A percentile compares a stretch with the other conserved stretches of the same genome.
Evolutionary conservation across 2,329 filamentous ascomycete genomes (phyloP).

Genomic region (Paracorniculantispora psalliotae): DNA sequence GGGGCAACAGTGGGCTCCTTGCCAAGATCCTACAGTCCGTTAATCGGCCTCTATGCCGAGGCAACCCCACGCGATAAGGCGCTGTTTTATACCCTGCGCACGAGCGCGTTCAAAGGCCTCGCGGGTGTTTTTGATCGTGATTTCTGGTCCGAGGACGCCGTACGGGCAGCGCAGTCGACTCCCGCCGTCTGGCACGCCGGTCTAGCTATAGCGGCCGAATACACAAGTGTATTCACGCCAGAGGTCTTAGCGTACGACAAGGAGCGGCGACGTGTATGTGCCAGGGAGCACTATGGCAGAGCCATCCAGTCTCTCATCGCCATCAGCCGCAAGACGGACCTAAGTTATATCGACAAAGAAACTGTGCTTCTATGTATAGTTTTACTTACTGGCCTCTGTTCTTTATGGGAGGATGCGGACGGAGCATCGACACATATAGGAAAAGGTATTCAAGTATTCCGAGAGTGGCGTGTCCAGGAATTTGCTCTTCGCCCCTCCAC

Average conservation of each 20-base stretch:
- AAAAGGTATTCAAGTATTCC: no score
- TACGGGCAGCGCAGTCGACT: neutral
- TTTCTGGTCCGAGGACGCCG: neutral
- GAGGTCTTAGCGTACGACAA: neutral
- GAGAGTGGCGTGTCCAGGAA: no score
- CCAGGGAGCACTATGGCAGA: neutral
- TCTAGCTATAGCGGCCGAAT: neutral
- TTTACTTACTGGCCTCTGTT: neutral
- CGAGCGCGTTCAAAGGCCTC: neutral
- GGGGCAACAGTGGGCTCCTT: no score
- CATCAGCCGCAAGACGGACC: neutral
- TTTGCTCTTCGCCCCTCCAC: no score
- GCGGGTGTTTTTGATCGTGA: neutral
- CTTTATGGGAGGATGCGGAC: neutral
- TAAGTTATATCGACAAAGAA: neutral
- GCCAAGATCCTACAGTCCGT: no score
- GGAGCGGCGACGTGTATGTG: neutral
- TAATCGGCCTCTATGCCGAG: no score
- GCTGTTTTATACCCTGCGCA: neutral
- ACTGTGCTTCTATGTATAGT: neutral
- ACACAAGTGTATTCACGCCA: neutral
- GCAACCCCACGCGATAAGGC: no score
- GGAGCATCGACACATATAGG: neutral
- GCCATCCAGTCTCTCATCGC: neutral
- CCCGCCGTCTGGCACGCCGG: neutral